Conservation (phyloP, 1,139 yeast genomes). For the Hansenula sp. region DNA sequence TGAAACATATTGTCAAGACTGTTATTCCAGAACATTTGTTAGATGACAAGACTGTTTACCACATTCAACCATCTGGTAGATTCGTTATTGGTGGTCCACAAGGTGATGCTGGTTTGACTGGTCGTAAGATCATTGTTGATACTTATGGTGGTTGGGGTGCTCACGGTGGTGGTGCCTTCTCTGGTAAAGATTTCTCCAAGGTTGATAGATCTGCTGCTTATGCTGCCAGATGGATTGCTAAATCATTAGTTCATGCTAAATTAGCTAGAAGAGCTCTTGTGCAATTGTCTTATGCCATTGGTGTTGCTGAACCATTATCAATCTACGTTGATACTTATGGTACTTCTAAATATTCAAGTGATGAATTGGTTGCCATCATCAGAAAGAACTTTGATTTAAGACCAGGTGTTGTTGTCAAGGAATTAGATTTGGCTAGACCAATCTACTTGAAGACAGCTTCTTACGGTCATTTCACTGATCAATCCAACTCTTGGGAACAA, state of each 20-base stretch:
- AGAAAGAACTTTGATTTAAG: slow-evolving; percentile 95
- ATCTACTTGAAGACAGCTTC: slow-evolving; percentile 98
- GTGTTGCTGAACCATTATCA: slow-evolving; percentile 99
- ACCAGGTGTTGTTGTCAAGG: slow-evolving; percentile 98
- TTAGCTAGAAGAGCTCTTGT: slow-evolving; percentile 97
- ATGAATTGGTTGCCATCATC: slow-evolving; percentile 86
- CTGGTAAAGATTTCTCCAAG: slow-evolving; percentile 99
- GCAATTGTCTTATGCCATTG: slow-evolving; percentile 98
- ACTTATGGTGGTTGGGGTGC: slow-evolving; percentile 99
- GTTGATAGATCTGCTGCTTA: slow-evolving; percentile 99
- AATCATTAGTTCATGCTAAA: slow-evolving; percentile 91
- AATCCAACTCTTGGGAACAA: slow-evolving; percentile 97
- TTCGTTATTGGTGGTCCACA: slow-evolving; percentile 99
- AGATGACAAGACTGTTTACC: slow-evolving; percentile 94
- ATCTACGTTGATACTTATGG: slow-evolving; percentile 98
- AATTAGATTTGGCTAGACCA: slow-evolving; percentile 96
- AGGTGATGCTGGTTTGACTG: slow-evolving; percentile 99
- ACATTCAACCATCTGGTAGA: slow-evolving; percentile 99
- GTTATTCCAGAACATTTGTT: slow-evolving; percentile 88
- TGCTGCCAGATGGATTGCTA: slow-evolving; percentile 99
- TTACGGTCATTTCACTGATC: slow-evolving; percentile 99
- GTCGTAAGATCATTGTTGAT: slow-evolving; percentile 99
- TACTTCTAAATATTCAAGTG: slow-evolving; percentile 85
- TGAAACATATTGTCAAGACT: slow-evolving; percentile 78
- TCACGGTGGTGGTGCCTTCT: slow-evolving; percentile 99